phyloP scores from a whole-genome alignment of 2,329 filamentous ascomycete species.

The Fusarium musae region DNA sequence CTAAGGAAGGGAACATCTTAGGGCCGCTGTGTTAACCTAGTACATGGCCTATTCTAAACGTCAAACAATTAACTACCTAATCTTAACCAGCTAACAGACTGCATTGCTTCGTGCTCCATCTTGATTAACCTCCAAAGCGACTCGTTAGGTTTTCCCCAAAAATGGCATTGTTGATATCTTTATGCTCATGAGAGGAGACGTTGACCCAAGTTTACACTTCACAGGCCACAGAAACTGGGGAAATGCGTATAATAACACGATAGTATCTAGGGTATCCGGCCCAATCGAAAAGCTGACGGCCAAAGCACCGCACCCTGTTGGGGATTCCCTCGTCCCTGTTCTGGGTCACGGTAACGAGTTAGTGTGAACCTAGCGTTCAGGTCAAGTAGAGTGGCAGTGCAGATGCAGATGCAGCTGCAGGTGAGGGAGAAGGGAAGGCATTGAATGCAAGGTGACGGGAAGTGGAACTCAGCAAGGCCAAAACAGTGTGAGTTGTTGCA shows the following conservation, averaged over 20 bases:
- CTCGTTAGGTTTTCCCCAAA: too few species aligned
- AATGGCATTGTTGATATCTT: background rate
- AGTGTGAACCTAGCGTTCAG: slow-evolving; percentile 28
- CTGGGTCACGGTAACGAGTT: slow-evolving; percentile 3
- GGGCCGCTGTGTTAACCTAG: background rate
- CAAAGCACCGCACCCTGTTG: background rate
- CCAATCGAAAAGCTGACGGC: slow-evolving; percentile 3
- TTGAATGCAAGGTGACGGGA: slow-evolving; percentile 3
- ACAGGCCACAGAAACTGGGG: background rate
- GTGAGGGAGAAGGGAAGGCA: slow-evolving; percentile 25
- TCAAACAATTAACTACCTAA: background rate
- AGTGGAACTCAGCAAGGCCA: background rate
- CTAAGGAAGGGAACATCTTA: slow-evolving; percentile 6
- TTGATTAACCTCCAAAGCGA: background rate
- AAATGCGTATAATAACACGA: background rate
- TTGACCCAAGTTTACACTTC: background rate
- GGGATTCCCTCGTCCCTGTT: background rate
- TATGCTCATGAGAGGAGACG: background rate
- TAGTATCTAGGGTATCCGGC: background rate
- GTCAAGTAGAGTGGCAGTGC: slow-evolving; percentile 37
- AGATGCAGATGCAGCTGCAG: slow-evolving; percentile 19
- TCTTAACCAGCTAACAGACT: background rate
- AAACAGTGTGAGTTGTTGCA: background rate
- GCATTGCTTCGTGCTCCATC: background rate
- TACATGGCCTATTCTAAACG: background rate